Base-by-base conservation (phyloP, 306 rosid genomes). In the Cicer cuneatum region DNA sequence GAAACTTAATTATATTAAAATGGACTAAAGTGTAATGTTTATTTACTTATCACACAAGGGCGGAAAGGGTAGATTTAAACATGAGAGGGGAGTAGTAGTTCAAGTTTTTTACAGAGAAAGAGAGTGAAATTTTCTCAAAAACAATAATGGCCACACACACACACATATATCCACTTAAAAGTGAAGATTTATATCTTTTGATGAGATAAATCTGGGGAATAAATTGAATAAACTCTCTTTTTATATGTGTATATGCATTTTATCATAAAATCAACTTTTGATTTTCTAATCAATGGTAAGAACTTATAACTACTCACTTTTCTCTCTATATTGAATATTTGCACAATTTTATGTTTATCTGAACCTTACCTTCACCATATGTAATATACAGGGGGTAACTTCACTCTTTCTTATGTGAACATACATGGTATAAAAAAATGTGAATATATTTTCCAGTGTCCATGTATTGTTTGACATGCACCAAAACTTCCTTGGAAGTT, bases 401-500 rank as follows among this genome's bases (percentile, higher is more conserved):
- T 66, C 47, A 62, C 6, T 48, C 61, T 71, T 39, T 69, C 51
- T 77, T 37, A 53, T n/a, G 18, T 45, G 10, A 63, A n/a, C 10
- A 75, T 35, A 2, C 40, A n/a, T 38, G 29, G 58, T 18, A 67
- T 18, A 18, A 18, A 19, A 19, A 13, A 2, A 19, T 67, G n/a
- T 66, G 49, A 35, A 14, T 13, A 42, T 42, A 29, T 73, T 45
- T 51, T 11, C 10, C 66, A 46, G 48, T 59, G 40, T 29, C 72
- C 53, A 69, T 51, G 24, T 56, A 5, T 68, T 66, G 52, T 75
- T 61, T 18, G 35, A 11, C 62, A 33, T 2, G 8, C 58, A 52
- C 15, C 64, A 65, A 77, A 45, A 15, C 46, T 8, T 59, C 42
- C 57, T 67, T 37, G 61, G 73, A 54, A 6, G 53, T 60, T 47